Conservation (phyloP, 768 basidiomycete genomes). For the Sistotremastrum suecicum region DNA sequence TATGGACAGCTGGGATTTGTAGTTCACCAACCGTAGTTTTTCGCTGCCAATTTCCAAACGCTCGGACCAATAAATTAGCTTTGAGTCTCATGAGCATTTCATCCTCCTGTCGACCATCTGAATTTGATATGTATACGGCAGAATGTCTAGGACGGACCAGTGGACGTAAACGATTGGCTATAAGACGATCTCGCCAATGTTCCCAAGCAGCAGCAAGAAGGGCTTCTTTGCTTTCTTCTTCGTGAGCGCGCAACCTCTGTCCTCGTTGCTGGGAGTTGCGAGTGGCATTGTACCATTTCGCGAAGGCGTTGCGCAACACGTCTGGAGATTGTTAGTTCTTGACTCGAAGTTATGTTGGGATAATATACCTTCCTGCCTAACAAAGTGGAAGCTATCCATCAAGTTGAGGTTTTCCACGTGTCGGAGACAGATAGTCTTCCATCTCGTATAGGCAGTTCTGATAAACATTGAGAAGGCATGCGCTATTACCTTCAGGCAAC, state of each 20-base stretch:
- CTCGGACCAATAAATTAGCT: conserved; percentile 45
- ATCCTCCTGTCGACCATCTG: conserved; percentile 31
- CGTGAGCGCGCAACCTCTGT: conserved; percentile 40
- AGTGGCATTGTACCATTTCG: conserved; percentile 51
- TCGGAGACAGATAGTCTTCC: conserved; percentile 46
- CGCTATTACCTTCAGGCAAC: neutral
- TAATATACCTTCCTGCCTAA: conserved; percentile 59
- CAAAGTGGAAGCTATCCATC: conserved; percentile 73
- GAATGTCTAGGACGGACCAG: conserved; percentile 14
- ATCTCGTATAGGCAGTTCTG: conserved; percentile 51
- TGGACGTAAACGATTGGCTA: conserved; percentile 48
- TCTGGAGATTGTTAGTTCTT: conserved; percentile 26
- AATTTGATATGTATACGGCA: neutral
- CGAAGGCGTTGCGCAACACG: conserved; percentile 48
- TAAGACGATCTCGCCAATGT: conserved; percentile 63
- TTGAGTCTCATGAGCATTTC: conserved; percentile 43
- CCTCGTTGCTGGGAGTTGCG: conserved; percentile 51
- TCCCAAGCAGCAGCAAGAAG: conserved; percentile 53
- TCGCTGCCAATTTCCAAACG: conserved; percentile 61
- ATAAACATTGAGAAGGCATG: conserved; percentile 7
- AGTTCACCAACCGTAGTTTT: conserved; percentile 45
- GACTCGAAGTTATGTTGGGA: neutral
- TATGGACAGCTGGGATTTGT: neutral
- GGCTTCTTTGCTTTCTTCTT: conserved; percentile 43
- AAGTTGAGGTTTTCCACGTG: conserved; percentile 62